Base-by-base conservation (phyloP, 305 asterid species). In the Fraxinus angustifolia region DNA sequence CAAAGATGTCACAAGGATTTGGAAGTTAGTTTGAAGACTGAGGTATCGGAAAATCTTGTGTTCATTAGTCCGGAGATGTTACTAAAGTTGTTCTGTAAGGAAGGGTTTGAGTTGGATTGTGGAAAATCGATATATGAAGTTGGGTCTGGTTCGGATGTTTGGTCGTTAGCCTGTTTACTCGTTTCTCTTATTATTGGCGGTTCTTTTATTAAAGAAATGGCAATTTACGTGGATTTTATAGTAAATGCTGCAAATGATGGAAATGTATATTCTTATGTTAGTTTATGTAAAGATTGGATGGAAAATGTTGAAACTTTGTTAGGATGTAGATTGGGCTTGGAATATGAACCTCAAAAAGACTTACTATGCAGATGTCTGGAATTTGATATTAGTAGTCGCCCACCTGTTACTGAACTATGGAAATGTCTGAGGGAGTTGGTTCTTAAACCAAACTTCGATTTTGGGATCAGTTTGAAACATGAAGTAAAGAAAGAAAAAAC, bases 51-150 rank as follows among this genome's bases (percentile, higher is more conserved):
- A 36, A 82, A 84, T 82, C 77, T 40, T 83, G 87, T 83, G 76
- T 91, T 92, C 85, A 84, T 90, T 78, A 90, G 97, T 83, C 98
- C 99, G 2, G 97, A 95, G 88, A 81, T 90, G 81, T 74, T 90
- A 60, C 35, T 83, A 40, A 87, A 82, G 80, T 77, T 87, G 42
- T 40, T 88, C 42, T 81, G 73, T 21, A 88, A 81, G 76, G 88
- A 79, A 12, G 91, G 85, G 68, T 76, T 83, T 71, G 89, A 83
- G 60, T 45, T 90, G 80, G 85, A 82, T 83, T 56, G 17, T 72
- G 90, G 68, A 34, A 86, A 78, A 78, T 82, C 84, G 30, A 80
- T 42, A 77, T 80, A 81, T 77, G 86, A 86, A 82, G 87, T 92
- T 79, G 88, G 90, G 40, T 85, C 79, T 84, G 91, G 90, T 86